These are phyloP conservation scores for Sporothrix pallida DNA, from an alignment of 2,329 filamentous ascomycete species.

Conservation along the genomic window DNA sequence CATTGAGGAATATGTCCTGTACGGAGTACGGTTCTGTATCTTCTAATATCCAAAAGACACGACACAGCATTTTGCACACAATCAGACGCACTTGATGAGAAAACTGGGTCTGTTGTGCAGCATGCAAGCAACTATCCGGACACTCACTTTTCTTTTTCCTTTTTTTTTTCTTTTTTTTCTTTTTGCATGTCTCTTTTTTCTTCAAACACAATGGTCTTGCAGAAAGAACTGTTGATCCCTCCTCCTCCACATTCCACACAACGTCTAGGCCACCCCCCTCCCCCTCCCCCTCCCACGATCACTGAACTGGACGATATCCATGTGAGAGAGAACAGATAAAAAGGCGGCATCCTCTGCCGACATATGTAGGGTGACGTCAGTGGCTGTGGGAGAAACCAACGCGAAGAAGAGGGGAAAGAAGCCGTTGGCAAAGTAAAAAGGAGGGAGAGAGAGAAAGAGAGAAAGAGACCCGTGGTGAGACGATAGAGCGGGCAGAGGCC, in stretches of 20 bases:
- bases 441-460: not conserved
- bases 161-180: not conserved
- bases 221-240: not conserved
- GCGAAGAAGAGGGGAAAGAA: not conserved
- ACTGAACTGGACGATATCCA: not conserved
- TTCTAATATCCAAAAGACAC: too few relatives aligned
- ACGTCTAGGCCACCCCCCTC: not conserved
- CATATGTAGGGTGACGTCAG: not conserved
- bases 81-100: not conserved
- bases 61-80: not conserved
- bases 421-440: not conserved
- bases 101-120: not conserved
- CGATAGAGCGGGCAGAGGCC: not conserved
- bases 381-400: not conserved
- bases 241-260: slow-evolving; percentile 1
- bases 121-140: not conserved
- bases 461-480: not conserved
- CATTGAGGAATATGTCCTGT: too few relatives aligned
- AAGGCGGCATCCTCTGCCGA: slow-evolving; percentile 4
- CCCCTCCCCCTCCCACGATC: not conserved
- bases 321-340: too few relatives aligned
- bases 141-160: too few relatives aligned
- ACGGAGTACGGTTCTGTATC: too few relatives aligned
- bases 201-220: too few relatives aligned
- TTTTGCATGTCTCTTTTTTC: not conserved